Conservation (phyloP, 305 asterid genomes). For the Rubia tinctorum region DNA sequence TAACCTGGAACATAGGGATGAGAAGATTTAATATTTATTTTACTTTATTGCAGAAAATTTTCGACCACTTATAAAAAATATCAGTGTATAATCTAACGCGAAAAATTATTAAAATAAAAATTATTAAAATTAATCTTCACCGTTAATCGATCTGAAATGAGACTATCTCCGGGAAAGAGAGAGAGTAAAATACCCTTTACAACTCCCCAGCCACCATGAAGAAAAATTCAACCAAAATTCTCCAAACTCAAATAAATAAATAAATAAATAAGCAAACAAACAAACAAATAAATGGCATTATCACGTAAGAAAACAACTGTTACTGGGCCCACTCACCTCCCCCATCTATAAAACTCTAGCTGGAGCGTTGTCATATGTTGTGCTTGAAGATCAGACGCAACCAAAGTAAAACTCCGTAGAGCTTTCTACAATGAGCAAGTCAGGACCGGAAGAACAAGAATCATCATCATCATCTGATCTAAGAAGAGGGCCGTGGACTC, state of each 20-base stretch:
- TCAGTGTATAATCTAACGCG: too few species aligned
- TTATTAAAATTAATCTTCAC: too few species aligned
- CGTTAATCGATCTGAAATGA: too few species aligned
- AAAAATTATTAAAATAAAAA: too few species aligned
- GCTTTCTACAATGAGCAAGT: constrained; percentile 25
- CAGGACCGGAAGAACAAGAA: constrained; percentile 31
- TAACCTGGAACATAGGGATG: too few species aligned
- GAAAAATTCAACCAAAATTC: constrained; percentile 30
- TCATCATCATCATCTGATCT: constrained; percentile 28
- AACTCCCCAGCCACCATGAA: constrained; percentile 21
- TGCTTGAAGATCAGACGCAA: background rate
- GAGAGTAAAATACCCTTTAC: too few species aligned
- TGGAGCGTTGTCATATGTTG: constrained; percentile 15
- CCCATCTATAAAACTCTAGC: constrained; percentile 36
- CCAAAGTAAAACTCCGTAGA: background rate
- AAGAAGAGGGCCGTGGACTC: constrained; percentile 93
- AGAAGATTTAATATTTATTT: too few species aligned
- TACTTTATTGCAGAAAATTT: too few species aligned
- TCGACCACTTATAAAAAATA: too few species aligned
- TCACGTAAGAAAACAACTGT: constrained; percentile 24
- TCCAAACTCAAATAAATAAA: background rate
- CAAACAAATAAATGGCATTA: constrained; percentile 14
- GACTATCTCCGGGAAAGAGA: too few species aligned
- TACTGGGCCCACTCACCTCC: constrained; percentile 29
- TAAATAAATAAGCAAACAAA: too few species aligned